Percentiles rank a stretch among this genome's conserved stretches.
Conservation (phyloP, 306 rosid species). For the Cucumis sativus region DNA sequence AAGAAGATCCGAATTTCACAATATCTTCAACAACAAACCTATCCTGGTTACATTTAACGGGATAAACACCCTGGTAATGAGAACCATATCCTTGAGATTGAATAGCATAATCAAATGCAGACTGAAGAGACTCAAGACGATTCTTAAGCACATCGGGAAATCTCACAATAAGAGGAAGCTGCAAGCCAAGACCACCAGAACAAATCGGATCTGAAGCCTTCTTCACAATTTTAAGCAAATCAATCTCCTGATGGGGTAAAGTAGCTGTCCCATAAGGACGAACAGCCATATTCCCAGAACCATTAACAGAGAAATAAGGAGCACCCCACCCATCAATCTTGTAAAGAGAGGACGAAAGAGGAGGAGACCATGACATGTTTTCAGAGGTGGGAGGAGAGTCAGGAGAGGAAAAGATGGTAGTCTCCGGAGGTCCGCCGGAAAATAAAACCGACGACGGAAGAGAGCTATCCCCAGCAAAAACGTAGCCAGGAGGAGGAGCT, state of each 20-base stretch:
- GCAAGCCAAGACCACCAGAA: constrained; percentile 59
- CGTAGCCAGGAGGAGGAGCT: constrained; percentile 64
- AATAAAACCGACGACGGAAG: constrained; percentile 49
- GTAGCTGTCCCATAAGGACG: constrained; percentile 51
- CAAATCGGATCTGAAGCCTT: constrained; percentile 58
- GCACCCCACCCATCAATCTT: constrained; percentile 68
- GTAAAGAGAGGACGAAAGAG: constrained; percentile 46
- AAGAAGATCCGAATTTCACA: constrained; percentile 49
- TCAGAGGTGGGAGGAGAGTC: constrained; percentile 5
- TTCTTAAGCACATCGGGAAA: constrained; percentile 66
- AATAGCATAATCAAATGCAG: constrained; percentile 59
- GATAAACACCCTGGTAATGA: constrained; percentile 88
- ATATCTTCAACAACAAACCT: constrained; percentile 82
- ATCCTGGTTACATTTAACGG: constrained; percentile 88
- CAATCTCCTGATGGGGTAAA: constrained; percentile 74
- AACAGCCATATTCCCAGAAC: constrained; percentile 58
- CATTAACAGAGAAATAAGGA: constrained; percentile 56
- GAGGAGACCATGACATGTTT: constrained; percentile 48
- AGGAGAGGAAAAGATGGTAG: background rate
- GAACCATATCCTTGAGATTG: constrained; percentile 44
- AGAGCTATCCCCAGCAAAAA: constrained; percentile 49
- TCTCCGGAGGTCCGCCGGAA: constrained; percentile 27
- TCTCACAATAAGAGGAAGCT: constrained; percentile 65
- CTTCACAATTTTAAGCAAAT: constrained; percentile 62
- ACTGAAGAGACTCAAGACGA: constrained; percentile 62